Evolutionary conservation across 257 asterid genomes (phyloP).

Genomic region (Solanum chmielewskii): DNA sequence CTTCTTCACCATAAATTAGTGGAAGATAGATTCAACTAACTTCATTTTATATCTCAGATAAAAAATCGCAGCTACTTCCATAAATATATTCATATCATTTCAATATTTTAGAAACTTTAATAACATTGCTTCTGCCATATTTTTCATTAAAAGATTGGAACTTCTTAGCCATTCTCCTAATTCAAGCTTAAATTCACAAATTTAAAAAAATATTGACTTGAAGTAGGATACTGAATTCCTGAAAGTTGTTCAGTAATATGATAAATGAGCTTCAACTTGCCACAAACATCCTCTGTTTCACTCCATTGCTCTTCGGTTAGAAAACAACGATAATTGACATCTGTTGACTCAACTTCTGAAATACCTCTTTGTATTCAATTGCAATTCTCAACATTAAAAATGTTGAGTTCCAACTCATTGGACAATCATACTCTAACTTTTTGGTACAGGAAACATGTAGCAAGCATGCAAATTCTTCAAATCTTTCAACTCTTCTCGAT

Average conservation of each 20-base stretch:
- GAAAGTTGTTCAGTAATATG: not conserved
- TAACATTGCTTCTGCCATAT: not conserved
- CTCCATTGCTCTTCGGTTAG: not conserved
- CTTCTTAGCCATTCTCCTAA: not conserved
- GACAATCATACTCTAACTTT: too few species aligned
- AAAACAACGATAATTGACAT: not conserved
- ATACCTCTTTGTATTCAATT: not conserved
- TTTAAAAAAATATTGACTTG: not conserved
- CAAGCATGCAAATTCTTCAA: too few species aligned
- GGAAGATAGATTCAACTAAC: not conserved
- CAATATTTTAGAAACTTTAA: not conserved
- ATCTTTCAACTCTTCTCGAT: too few species aligned
- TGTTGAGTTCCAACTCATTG: not conserved
- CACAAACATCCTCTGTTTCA: too few species aligned
- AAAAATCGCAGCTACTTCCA: not conserved
- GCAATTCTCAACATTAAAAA: not conserved
- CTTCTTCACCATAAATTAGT: not conserved
- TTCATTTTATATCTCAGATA: not conserved
- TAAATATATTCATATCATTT: not conserved
- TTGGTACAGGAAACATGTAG: not conserved
- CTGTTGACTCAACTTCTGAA: not conserved
- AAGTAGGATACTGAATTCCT: not conserved
- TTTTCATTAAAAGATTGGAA: not conserved
- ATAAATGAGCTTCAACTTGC: not conserved
- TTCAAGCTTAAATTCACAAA: not conserved